Base-by-base conservation (phyloP, 176 grass and related monocot species). In the Triticum dicoccoides region DNA sequence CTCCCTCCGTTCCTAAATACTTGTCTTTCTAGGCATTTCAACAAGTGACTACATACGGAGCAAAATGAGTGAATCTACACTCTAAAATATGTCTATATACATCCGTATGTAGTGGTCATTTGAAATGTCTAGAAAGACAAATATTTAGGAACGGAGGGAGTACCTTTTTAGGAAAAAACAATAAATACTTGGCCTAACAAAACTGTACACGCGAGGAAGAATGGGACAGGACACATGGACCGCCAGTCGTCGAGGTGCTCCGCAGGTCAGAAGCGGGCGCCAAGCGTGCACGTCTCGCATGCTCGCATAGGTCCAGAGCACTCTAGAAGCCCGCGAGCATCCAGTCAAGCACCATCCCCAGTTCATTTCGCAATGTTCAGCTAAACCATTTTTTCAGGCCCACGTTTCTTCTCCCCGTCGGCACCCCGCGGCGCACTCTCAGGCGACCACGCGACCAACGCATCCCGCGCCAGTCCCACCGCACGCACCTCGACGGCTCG, bases 381-480 rank as follows among this genome's bases (percentile, higher is more conserved):
- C 9, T 6, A 77, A 54, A 20, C 15, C 73, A 76, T 52, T 76
- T 54, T 76, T 77, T 54, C 45, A 49, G 73, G 73, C 4, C 73
- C 47, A 56, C 73, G 73, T 77, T 77, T 77, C 0, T 33, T 11
- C 15, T 2, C 8, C 45, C 11, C 25, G 73, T 54, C 73, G 73
- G 25, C 73, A 52, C 44, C 73, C 8, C 73, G 73, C 73, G 73
- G 73, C 73, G 73, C 27, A 33, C 73, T 76, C 73, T 27, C 73
- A 20, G 73, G 73, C 44, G 47, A 80, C 78, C 78, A 80, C 59
- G 78, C 37, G 64, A 65, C 33, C 51, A 17, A 2, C 58, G 6
- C 5, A 9, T 11, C 20, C 18, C 54, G 54, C 54, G 54, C 54
- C 17, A 58, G 49, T 5, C 49, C 14, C 9, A 11, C 9, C 77